A percentile compares a stretch with the other conserved stretches of the same genome.
These are phyloP conservation scores for Diaporthe ampelina DNA, from an alignment of 2,329 filamentous ascomycete species.

Conservation along the genomic window DNA sequence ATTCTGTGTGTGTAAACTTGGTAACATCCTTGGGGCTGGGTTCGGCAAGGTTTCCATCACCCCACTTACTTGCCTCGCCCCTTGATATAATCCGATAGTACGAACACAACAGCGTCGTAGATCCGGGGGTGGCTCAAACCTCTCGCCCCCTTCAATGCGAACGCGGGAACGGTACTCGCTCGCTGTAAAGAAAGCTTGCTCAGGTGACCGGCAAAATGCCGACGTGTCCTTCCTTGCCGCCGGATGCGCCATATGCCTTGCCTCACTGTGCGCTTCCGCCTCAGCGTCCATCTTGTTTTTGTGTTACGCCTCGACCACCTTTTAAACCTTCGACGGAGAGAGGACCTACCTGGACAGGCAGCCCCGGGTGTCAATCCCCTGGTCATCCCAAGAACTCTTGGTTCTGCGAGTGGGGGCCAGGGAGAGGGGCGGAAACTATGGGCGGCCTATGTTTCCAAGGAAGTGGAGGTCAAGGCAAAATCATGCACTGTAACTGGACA, in stretches of 20 bases:
- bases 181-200: neutral
- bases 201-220: slow-evolving; percentile 5
- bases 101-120: neutral
- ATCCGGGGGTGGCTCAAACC: neutral
- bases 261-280: neutral
- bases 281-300: neutral
- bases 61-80: neutral
- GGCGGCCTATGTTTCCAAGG: slow-evolving; percentile 10
- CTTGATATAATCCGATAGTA: neutral
- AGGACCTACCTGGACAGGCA: neutral
- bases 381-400: neutral
- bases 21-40: neutral
- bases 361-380: neutral
- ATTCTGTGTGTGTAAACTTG: neutral
- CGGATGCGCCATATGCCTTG: neutral
- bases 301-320: neutral
- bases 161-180: too few species aligned
- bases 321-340: neutral
- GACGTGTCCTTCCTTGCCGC: slow-evolving; percentile 23
- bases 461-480: slow-evolving; percentile 10
- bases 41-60: neutral
- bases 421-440: neutral
- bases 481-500: slow-evolving; percentile 23
- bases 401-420: neutral
- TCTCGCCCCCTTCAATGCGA: neutral